These are phyloP conservation scores for Tephrocybe sp. DNA, from an alignment of 768 basidiomycete species.

Conservation along the genomic window DNA sequence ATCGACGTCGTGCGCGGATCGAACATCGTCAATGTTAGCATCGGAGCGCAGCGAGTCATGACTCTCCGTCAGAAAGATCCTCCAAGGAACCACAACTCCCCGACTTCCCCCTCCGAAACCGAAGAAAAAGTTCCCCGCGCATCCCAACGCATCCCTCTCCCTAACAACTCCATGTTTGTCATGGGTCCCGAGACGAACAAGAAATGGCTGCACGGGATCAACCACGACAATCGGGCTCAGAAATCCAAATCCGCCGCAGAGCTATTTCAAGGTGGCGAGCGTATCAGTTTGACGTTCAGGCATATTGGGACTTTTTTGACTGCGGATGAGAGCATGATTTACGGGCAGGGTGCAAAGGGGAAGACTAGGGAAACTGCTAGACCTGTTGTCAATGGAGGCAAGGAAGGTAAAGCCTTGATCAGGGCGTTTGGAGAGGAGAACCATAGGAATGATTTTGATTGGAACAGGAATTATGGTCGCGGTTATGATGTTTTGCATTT, in stretches of 20 bases:
- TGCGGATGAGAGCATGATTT: conserved; percentile 49
- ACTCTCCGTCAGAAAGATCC: conserved; percentile 65
- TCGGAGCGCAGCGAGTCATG: conserved; percentile 78
- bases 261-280: conserved; percentile 45
- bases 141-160: conserved; percentile 67
- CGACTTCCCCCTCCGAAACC: conserved; percentile 5
- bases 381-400: conserved; percentile 49
- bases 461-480: conserved; percentile 61
- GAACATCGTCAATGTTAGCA: conserved; percentile 75
- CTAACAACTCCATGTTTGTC: conserved; percentile 82
- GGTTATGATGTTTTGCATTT: conserved; percentile 74
- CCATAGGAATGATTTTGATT: conserved; percentile 64
- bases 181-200: conserved; percentile 72
- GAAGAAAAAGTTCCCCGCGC: conserved; percentile 9
- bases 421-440: conserved; percentile 75
- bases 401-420: conserved; percentile 49
- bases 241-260: conserved; percentile 54
- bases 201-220: conserved; percentile 75
- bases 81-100: conserved; percentile 12
- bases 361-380: conserved; percentile 56
- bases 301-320: conserved; percentile 75
- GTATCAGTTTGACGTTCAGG: conserved; percentile 80
- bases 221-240: conserved; percentile 67
- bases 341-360: conserved; percentile 68
- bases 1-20: conserved; percentile 75